A percentile compares a stretch with the other conserved stretches of the same genome.
phyloP scores from a whole-genome alignment of 148 eudicot species.

The Nepenthes mirabilis region DNA sequence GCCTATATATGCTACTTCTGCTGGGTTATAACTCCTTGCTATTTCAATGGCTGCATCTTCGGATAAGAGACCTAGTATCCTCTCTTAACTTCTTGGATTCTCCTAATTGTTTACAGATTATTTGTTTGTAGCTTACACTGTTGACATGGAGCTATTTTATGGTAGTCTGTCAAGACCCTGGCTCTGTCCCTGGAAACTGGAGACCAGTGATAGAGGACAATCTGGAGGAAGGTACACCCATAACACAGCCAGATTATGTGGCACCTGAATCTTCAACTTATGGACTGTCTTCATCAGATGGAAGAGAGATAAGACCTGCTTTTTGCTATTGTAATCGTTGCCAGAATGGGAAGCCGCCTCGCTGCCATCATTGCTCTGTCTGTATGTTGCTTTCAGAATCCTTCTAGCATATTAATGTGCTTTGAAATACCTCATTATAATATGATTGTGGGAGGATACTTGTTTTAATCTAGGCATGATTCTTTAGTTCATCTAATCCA shows the following conservation, averaged over 20 bases:
- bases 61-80: too few relatives aligned
- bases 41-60: too few relatives aligned
- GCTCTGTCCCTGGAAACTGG: slow-evolving; percentile 90
- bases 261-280: slow-evolving; percentile 22
- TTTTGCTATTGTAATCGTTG: slow-evolving; percentile 49
- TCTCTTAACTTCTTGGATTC: not conserved
- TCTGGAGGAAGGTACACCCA: slow-evolving; percentile 43
- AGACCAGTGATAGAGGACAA: slow-evolving; percentile 32
- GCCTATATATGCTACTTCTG: too few relatives aligned
- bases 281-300: slow-evolving; percentile 33
- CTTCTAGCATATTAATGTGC: not conserved
- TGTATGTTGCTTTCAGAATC: slow-evolving; percentile 37
- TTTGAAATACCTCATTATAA: not conserved
- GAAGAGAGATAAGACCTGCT: slow-evolving; percentile 28
- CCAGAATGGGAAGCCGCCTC: slow-evolving; percentile 80
- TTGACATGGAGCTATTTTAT: slow-evolving; percentile 76
- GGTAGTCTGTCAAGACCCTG: slow-evolving; percentile 84
- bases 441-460: not conserved
- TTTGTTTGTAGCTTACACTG: slow-evolving; percentile 63
- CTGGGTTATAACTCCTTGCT: not conserved
- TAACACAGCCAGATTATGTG: slow-evolving; percentile 20
- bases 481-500: not conserved
- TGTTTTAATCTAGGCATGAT: not conserved
- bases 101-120: slow-evolving; percentile 18
- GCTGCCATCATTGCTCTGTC: slow-evolving; percentile 94